Evolutionary conservation across 768 basidiomycete species (phyloP), one percentile per base, ranked within the genome.

Genomic region (Melanogaster broomeanus): DNA sequence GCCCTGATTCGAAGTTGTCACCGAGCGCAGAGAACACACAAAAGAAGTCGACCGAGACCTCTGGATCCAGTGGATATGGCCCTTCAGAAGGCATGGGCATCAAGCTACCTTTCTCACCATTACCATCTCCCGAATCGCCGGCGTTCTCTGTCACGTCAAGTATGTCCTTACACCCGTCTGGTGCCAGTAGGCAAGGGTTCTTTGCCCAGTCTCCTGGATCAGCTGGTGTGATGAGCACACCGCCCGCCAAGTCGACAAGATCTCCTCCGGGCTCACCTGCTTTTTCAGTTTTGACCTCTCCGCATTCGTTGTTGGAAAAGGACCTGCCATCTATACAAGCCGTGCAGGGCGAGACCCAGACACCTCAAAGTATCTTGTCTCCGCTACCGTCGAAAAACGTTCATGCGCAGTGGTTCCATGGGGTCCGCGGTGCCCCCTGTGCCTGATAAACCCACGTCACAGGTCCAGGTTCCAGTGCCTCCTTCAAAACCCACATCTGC

Each of bases 1-100:
- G 72, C 10, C 69, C 74, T 13, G 74, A 74, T 42, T 76, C 76
- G n/a, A 74, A 71, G 50, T 56, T 72, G 35, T 66, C 69, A 5
- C 67, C 69, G 6, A 66, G 45, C 10, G 27, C 48, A 34, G 69
- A 69, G 19, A 65, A 48, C 45, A 16, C 28, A 13, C 39, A 30
- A 3, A 40, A 44, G 46, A 69, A 59, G 35, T 55, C 58, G 42
- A 58, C 56, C 12, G 68, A 69, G 44, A 46, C 24, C 11, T 49
- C 54, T 21, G 45, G 42, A 21, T 50, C 51, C 22, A 31, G 41
- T 47, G 58, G 51, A 33, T 30, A 24, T 39, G 48, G 53, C 31
- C 48, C 43, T 28, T 57, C 49, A 19, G 67, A 69, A 53, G 35
- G 69, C 31, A 67, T 66, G 48, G 67, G 67, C 3, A 19, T 71